A percentile compares a stretch with the other conserved stretches of the same genome.
phyloP scores from a whole-genome alignment of 1,284 basidiomycete species.

The Flammula alnicola region DNA sequence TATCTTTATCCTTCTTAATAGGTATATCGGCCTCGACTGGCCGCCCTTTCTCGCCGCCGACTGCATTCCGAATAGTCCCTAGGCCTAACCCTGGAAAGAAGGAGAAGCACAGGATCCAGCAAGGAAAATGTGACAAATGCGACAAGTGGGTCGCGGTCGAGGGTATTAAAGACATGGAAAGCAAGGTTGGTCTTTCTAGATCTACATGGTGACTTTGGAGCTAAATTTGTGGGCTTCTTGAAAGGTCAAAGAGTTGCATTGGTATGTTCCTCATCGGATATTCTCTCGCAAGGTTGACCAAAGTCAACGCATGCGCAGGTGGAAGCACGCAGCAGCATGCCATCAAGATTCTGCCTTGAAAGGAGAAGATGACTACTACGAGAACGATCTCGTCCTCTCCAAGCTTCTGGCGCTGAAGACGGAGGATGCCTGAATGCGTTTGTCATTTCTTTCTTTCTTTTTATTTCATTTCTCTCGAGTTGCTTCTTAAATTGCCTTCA shows the following conservation, averaged over 20 bases:
- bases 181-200: constrained; percentile 48
- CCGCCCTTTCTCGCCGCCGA: constrained; percentile 76
- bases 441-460: not conserved
- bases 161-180: constrained; percentile 69
- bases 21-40: constrained; percentile 66
- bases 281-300: not conserved
- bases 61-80: constrained; percentile 55
- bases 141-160: constrained; percentile 71
- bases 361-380: constrained; percentile 59
- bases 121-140: constrained; percentile 81
- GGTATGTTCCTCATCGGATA: constrained; percentile 45
- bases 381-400: constrained; percentile 40
- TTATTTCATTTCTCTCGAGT: not conserved
- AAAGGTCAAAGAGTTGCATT: constrained; percentile 76
- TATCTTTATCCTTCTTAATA: constrained; percentile 24
- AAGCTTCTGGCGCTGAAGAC: constrained; percentile 15
- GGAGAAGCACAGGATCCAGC: constrained; percentile 60
- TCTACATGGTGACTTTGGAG: not conserved
- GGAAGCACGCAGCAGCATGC: constrained; percentile 79
- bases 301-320: constrained; percentile 47
- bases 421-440: not conserved
- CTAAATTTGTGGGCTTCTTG: not conserved
- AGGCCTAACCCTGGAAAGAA: constrained; percentile 56
- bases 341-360: constrained; percentile 60
- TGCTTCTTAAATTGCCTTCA: constrained; percentile 3